Conservation (phyloP, 225 moss, liverwort and hornwort genomes). For the Ulota crispa region DNA sequence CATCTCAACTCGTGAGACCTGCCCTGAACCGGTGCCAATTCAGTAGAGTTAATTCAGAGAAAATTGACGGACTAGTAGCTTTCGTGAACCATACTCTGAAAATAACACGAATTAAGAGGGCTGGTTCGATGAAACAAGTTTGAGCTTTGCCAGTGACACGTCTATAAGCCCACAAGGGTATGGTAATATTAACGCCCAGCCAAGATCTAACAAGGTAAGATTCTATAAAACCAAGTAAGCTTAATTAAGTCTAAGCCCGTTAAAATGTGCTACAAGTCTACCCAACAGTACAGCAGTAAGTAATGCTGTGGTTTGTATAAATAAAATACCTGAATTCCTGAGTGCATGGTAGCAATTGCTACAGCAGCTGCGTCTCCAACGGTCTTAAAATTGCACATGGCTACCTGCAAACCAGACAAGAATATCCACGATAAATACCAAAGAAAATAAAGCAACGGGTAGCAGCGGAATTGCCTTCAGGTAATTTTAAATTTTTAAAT, state of each 20-base stretch:
- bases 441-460: background rate
- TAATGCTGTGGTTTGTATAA: background rate
- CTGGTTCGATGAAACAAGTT: background rate
- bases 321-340: conserved; percentile 86
- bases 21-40: conserved; percentile 49
- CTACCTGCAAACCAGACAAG: conserved; percentile 65
- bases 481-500: background rate
- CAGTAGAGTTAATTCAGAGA: conserved; percentile 3
- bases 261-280: background rate
- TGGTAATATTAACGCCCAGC: background rate
- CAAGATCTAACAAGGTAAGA: background rate
- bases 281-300: background rate
- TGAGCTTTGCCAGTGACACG: background rate
- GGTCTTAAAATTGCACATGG: conserved; percentile 88
- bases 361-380: conserved; percentile 88
- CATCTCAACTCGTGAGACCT: conserved; percentile 95
- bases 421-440: conserved; percentile 5
- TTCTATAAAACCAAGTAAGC: background rate
- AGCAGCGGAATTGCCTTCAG: background rate
- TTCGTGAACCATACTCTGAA: background rate
- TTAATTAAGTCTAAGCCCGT: background rate
- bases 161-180: background rate
- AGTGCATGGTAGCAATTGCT: conserved; percentile 94
- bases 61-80: background rate
- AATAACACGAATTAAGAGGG: background rate